Conservation (phyloP, 345 rosid species). For the Orychophragmus violaceus region DNA sequence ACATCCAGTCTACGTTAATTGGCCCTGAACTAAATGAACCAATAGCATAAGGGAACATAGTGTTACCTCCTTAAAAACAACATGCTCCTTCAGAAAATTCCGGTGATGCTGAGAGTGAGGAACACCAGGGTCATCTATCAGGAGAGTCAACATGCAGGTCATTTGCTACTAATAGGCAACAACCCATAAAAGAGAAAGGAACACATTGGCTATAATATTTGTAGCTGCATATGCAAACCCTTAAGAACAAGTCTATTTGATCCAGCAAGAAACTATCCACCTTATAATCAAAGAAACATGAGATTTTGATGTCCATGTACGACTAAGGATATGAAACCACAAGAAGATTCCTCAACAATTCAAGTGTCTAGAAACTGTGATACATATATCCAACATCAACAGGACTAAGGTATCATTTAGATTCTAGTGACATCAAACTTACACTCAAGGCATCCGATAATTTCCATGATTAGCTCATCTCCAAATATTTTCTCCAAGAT, state of each 20-base stretch:
- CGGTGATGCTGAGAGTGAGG: constrained; percentile 76
- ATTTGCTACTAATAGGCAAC: constrained; percentile 1
- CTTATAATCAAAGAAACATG: not conserved
- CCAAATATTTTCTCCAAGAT: constrained; percentile 89
- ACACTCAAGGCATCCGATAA: constrained; percentile 97
- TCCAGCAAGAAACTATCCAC: not conserved
- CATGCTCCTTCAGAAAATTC: constrained; percentile 80
- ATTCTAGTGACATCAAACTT: constrained; percentile 33
- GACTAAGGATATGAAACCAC: constrained; percentile 12
- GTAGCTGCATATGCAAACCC: not conserved
- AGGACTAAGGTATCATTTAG: not conserved
- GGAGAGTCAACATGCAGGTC: constrained; percentile 12
- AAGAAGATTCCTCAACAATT: not conserved
- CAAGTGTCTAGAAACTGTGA: not conserved
- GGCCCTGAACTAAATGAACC: not conserved
- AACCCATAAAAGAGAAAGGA: not conserved
- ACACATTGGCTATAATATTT: not conserved
- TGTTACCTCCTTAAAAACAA: constrained; percentile 89
- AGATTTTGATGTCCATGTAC: not conserved
- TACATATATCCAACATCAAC: not conserved
- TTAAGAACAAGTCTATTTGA: too few species aligned
- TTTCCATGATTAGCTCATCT: constrained; percentile 92
- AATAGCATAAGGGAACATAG: not conserved
- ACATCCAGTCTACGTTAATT: not conserved
- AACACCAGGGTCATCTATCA: constrained; percentile 85